Conservation (phyloP, 2,329 filamentous ascomycete genomes). For the Macroventuria anomochaeta region DNA sequence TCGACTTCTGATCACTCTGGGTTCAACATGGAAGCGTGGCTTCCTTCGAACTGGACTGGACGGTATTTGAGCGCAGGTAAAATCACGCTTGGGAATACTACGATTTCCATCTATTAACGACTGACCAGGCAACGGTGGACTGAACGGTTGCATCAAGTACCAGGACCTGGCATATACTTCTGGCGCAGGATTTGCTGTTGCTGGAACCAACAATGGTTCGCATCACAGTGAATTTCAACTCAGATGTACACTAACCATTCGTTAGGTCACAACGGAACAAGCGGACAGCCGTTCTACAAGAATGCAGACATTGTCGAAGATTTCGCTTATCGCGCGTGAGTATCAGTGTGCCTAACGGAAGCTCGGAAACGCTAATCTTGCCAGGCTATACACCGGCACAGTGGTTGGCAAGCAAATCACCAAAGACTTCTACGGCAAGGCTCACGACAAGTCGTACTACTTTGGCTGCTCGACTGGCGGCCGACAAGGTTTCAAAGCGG, state of each 20-base stretch:
- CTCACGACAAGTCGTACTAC: conserved; percentile 51
- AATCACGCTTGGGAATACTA: not conserved
- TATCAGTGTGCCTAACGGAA: not conserved
- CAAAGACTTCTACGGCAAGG: conserved; percentile 49
- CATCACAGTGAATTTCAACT: too few relatives aligned
- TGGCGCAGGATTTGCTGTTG: conserved; percentile 49
- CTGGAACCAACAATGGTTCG: conserved; percentile 53
- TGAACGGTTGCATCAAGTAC: conserved; percentile 51
- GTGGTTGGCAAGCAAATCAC: conserved; percentile 51
- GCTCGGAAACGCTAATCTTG: not conserved
- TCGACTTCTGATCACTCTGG: conserved; percentile 50
- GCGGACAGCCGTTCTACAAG: conserved; percentile 55
- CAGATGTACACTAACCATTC: too few relatives aligned
- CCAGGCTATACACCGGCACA: conserved; percentile 42
- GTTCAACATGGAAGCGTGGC: conserved; percentile 55
- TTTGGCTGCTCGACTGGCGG: conserved; percentile 48
- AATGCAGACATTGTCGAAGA: conserved; percentile 56
- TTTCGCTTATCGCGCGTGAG: conserved; percentile 55
- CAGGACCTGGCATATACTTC: conserved; percentile 49
- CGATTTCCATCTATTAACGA: not conserved
- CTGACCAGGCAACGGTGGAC: conserved; percentile 48
- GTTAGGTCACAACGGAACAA: conserved; percentile 54
- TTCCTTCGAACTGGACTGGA: conserved; percentile 52
- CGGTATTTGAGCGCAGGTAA: conserved; percentile 38
- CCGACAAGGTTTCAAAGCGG: conserved; percentile 46